Evolutionary conservation across 192 early-diverging fungal genomes (phyloP).

Genomic region (Spizellomyces punctatus): DNA sequence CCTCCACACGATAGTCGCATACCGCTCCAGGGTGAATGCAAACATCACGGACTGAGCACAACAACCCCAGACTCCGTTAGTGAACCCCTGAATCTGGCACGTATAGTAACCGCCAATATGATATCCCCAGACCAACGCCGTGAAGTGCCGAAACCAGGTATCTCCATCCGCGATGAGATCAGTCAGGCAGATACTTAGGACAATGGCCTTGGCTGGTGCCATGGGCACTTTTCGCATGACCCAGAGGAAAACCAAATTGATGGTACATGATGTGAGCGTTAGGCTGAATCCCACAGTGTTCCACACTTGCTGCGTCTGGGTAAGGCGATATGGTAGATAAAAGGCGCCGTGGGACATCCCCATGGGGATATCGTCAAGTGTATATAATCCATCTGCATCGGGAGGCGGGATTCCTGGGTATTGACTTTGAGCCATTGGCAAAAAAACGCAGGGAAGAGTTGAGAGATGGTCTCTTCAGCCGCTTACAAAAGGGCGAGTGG

Average conservation of each 20-base stretch:
- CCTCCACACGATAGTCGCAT: neutral
- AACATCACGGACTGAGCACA: conserved; percentile 4
- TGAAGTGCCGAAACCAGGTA: no score
- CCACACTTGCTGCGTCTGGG: neutral
- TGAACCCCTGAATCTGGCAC: conserved; percentile 17
- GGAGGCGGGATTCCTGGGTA: neutral
- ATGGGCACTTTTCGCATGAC: conserved; percentile 5
- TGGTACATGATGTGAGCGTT: neutral
- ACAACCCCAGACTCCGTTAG: conserved; percentile 16
- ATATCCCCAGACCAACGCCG: no score
- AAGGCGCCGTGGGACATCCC: neutral
- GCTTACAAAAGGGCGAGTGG: no score
- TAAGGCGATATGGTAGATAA: conserved; percentile 8
- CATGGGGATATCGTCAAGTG: neutral
- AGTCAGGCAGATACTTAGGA: no score
- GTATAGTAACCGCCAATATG: conserved; percentile 3
- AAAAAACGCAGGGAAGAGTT: no score
- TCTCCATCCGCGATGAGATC: no score
- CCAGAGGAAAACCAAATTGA: neutral
- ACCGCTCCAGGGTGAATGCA: conserved; percentile 12
- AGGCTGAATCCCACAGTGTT: neutral
- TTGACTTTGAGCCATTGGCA: no score
- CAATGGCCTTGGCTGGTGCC: no score
- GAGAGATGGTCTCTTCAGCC: no score
- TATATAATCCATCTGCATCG: conserved; percentile 5